phyloP scores from a whole-genome alignment of 768 basidiomycete genomes.

The Suillus hirtellus region DNA sequence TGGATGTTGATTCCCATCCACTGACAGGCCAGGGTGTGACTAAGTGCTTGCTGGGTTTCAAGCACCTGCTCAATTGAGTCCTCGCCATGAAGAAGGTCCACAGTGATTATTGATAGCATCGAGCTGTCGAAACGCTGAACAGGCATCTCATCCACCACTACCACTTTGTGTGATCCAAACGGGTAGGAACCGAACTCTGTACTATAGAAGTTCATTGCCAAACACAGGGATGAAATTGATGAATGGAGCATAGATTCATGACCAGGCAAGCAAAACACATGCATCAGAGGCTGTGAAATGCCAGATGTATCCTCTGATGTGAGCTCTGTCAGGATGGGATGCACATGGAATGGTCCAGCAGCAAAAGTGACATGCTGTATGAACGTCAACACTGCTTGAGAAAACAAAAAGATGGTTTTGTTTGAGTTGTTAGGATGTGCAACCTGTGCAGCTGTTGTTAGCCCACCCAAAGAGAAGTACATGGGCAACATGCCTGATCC shows the following conservation, averaged over 20 bases:
- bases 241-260: conserved; percentile 69
- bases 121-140: conserved; percentile 83
- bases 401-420: conserved; percentile 93
- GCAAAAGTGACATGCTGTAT: conserved; percentile 97
- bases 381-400: conserved; percentile 82
- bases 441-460: conserved; percentile 50
- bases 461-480: conserved; percentile 1
- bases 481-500: conserved; percentile 69
- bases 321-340: conserved; percentile 64
- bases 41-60: conserved; percentile 83
- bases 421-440: conserved; percentile 91
- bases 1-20: conserved; percentile 98
- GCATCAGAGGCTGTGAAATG: conserved; percentile 71
- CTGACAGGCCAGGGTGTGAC: conserved; percentile 90
- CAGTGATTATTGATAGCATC: conserved; percentile 74
- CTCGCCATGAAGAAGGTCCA: conserved; percentile 83
- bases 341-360: conserved; percentile 89
- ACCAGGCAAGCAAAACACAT: conserved; percentile 92
- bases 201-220: conserved; percentile 90
- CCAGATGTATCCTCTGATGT: conserved; percentile 60
- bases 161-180: conserved; percentile 90
- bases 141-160: conserved; percentile 89
- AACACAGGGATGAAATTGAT: conserved; percentile 77
- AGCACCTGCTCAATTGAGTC: conserved; percentile 92
- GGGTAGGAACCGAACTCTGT: conserved; percentile 96